Conservation (phyloP, 352 stramenopile genomes). For the Phytophthora pistaciae region DNA sequence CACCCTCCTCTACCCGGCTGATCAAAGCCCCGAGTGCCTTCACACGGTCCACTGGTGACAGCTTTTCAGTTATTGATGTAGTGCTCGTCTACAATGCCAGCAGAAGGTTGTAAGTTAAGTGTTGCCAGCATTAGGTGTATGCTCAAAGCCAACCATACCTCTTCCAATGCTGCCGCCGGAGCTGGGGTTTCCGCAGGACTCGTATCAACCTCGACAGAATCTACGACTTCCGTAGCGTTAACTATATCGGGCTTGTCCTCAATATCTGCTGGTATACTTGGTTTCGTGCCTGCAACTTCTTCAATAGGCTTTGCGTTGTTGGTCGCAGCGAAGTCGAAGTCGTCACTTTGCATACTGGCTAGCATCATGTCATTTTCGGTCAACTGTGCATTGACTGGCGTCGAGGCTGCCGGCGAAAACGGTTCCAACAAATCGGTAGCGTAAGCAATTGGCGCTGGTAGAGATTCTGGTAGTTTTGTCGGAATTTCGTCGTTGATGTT, state of each 20-base stretch:
- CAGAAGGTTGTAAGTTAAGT: neutral
- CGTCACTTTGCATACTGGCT: constrained; percentile 41
- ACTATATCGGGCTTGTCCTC: neutral
- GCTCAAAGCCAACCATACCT: constrained; percentile 18
- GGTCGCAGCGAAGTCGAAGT: constrained; percentile 28
- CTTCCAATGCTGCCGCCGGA: constrained; percentile 12
- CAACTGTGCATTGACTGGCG: neutral
- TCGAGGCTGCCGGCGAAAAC: constrained; percentile 12
- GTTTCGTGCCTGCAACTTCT: constrained; percentile 12
- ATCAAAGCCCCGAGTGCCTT: constrained; percentile 70
- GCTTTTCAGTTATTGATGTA: constrained; percentile 41
- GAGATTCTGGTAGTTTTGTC: neutral
- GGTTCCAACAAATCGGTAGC: constrained; percentile 4
- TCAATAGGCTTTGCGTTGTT: constrained; percentile 1
- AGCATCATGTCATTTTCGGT: constrained; percentile 31
- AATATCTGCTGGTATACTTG: neutral
- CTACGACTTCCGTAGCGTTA: neutral
- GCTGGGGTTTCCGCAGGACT: neutral
- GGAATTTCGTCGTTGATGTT: neutral
- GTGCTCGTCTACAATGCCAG: constrained; percentile 12
- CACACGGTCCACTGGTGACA: constrained; percentile 60
- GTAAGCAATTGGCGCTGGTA: constrained; percentile 6
- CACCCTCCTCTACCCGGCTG: constrained; percentile 68
- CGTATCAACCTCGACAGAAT: neutral
- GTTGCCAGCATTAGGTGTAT: neutral